Conservation (phyloP, 2,329 filamentous ascomycete genomes). For the Mycosphaerella sp. region DNA sequence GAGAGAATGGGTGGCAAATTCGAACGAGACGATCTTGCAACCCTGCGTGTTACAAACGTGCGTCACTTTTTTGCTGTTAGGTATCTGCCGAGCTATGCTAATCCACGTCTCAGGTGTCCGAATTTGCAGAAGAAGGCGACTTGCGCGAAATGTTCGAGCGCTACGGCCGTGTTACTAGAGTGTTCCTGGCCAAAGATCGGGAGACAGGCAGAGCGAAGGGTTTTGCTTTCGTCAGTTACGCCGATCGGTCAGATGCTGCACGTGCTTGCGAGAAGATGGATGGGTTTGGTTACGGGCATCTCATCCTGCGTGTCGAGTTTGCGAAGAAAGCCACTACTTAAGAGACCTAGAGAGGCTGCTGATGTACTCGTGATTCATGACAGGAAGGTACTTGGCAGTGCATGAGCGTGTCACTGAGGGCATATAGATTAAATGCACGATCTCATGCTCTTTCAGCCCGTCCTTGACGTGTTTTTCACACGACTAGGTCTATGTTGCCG, state of each 20-base stretch:
- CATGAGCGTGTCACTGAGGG: neutral
- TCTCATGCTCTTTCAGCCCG: neutral
- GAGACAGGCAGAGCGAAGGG: slow-evolving; percentile 96
- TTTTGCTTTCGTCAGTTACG: slow-evolving; percentile 97
- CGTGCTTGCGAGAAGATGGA: slow-evolving; percentile 98
- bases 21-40: slow-evolving; percentile 94
- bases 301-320: slow-evolving; percentile 82
- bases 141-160: slow-evolving; percentile 97
- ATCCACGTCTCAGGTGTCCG: slow-evolving; percentile 63
- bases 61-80: slow-evolving; percentile 38
- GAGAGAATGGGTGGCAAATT: slow-evolving; percentile 92
- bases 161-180: slow-evolving; percentile 91
- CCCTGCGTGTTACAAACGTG: slow-evolving; percentile 95
- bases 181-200: slow-evolving; percentile 96
- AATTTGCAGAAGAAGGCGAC: slow-evolving; percentile 94
- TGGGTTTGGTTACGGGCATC: slow-evolving; percentile 81
- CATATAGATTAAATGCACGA: slow-evolving; percentile 4
- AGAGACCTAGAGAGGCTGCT: neutral
- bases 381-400: neutral
- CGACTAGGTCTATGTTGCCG: no score
- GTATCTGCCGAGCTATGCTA: slow-evolving; percentile 20
- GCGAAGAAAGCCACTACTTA: slow-evolving; percentile 55
- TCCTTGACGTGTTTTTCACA: neutral
- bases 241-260: slow-evolving; percentile 80
- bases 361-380: neutral